A percentile compares a stretch with the other conserved stretches of the same genome.
Evolutionary conservation across 2,329 filamentous ascomycete species (phyloP).

Genomic region (Cordyceps javanica): DNA sequence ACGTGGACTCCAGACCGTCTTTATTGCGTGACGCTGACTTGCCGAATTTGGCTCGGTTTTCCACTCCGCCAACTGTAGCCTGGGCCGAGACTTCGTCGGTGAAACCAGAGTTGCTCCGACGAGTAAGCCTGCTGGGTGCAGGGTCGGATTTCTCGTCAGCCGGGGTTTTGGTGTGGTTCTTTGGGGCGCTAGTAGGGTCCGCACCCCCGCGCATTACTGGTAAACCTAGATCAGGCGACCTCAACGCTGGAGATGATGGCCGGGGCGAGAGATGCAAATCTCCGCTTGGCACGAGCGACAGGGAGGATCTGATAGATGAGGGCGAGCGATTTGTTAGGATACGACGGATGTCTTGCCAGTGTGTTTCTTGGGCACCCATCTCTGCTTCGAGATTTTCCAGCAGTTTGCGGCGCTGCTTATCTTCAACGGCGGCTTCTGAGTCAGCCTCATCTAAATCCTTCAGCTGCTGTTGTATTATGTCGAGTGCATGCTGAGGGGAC

Average conservation of each 20-base stretch:
- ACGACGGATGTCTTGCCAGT: constrained; percentile 53
- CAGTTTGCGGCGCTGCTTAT: constrained; percentile 40
- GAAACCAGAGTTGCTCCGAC: constrained; percentile 5
- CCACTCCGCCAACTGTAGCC: neutral
- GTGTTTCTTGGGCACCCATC: constrained; percentile 53
- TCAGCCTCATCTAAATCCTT: constrained; percentile 39
- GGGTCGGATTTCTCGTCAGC: constrained; percentile 8
- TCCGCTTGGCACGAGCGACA: constrained; percentile 3
- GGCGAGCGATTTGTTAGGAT: constrained; percentile 44
- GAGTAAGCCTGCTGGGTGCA: constrained; percentile 4
- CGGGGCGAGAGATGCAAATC: constrained; percentile 10
- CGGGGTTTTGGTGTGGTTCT: neutral
- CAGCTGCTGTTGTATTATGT: constrained; percentile 47
- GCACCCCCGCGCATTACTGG: neutral
- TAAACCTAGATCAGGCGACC: constrained; percentile 6
- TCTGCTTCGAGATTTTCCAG: constrained; percentile 56
- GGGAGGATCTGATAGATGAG: constrained; percentile 8
- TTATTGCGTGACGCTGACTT: constrained; percentile 1
- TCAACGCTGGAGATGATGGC: neutral
- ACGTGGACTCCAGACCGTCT: constrained; percentile 20
- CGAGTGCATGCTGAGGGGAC: constrained; percentile 43
- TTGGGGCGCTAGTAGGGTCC: constrained; percentile 4
- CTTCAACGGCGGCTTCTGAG: constrained; percentile 29
- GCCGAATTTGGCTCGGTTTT: constrained; percentile 10
- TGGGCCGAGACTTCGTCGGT: constrained; percentile 7